These are phyloP conservation scores for Zhuliangozyma blackwelliae DNA, from an alignment of 1,139 yeast species.

Conservation along the genomic window DNA sequence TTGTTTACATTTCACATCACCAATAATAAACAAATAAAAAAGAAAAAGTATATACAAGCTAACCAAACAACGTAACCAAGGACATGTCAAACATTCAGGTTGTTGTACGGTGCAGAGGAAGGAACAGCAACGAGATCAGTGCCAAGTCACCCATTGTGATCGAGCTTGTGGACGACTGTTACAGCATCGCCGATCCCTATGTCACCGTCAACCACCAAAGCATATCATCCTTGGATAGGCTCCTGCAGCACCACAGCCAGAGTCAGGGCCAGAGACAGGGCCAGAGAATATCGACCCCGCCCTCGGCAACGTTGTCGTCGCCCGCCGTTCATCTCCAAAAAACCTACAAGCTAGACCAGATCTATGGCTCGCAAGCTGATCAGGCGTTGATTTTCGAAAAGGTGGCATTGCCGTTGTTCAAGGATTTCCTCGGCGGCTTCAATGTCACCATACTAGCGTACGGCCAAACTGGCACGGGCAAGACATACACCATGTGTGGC, in stretches of 20 bases:
- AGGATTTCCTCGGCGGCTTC: conserved; percentile 63
- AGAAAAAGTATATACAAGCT: no score
- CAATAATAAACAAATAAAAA: no score
- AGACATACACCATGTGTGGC: conserved; percentile 77
- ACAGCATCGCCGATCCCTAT: conserved; percentile 29
- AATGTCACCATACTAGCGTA: conserved; percentile 82
- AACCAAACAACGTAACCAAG: no score
- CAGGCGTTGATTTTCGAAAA: conserved; percentile 54
- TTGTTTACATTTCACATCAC: conserved; percentile 7
- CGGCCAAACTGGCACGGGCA: conserved; percentile 90
- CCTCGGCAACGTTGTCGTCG: background rate
- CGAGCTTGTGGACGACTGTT: conserved; percentile 50
- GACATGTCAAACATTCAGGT: conserved; percentile 68
- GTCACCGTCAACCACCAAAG: conserved; percentile 29
- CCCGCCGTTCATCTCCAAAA: conserved; percentile 23
- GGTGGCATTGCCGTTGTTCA: conserved; percentile 61
- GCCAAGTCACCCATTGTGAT: conserved; percentile 75
- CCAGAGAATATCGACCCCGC: background rate
- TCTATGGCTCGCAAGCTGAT: conserved; percentile 68
- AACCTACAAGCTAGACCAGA: conserved; percentile 67
- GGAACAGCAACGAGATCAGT: conserved; percentile 66
- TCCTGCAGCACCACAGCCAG: conserved; percentile 29
- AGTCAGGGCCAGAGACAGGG: conserved; percentile 1
- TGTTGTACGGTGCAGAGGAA: conserved; percentile 82
- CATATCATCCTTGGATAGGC: conserved; percentile 12